Conservation (phyloP, 345 rosid species). For the Excoecaria agallocha region DNA sequence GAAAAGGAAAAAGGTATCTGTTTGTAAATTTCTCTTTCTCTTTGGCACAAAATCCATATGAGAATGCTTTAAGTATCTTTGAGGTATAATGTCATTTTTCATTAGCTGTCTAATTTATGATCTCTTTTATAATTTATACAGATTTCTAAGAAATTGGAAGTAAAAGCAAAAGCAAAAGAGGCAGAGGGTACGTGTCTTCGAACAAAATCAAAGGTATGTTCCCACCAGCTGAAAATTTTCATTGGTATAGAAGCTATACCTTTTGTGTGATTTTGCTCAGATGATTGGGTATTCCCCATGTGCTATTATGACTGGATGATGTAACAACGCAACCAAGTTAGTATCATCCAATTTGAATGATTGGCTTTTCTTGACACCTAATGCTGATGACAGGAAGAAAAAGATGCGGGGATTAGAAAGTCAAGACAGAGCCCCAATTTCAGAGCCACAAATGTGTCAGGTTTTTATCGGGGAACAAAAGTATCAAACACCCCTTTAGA, state of each 20-base stretch:
- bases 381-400: slow-evolving; percentile 42
- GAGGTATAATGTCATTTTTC: not conserved
- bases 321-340: not conserved
- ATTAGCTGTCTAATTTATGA: not conserved
- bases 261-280: not conserved
- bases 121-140: slow-evolving; percentile 22
- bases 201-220: slow-evolving; percentile 48
- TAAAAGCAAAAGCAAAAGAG: slow-evolving; percentile 35
- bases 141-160: slow-evolving; percentile 40
- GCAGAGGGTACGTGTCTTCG: slow-evolving; percentile 28
- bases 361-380: not conserved
- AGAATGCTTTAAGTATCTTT: slow-evolving; percentile 5
- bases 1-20: slow-evolving; percentile 46
- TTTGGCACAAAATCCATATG: slow-evolving; percentile 1
- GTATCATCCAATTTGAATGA: not conserved
- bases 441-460: slow-evolving; percentile 44
- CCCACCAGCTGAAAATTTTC: not conserved
- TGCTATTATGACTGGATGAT: not conserved
- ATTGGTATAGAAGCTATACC: not conserved
- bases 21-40: not conserved
- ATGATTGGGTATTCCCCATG: not conserved
- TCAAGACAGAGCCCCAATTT: slow-evolving; percentile 39
- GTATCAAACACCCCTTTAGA: slow-evolving; percentile 29
- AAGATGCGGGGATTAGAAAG: slow-evolving; percentile 38
- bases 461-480: slow-evolving; percentile 34